Percentiles rank a stretch among this genome's conserved stretches.
Evolutionary conservation across 176 grass and related monocot genomes (phyloP).

Genomic region (Aegilops longissima): DNA sequence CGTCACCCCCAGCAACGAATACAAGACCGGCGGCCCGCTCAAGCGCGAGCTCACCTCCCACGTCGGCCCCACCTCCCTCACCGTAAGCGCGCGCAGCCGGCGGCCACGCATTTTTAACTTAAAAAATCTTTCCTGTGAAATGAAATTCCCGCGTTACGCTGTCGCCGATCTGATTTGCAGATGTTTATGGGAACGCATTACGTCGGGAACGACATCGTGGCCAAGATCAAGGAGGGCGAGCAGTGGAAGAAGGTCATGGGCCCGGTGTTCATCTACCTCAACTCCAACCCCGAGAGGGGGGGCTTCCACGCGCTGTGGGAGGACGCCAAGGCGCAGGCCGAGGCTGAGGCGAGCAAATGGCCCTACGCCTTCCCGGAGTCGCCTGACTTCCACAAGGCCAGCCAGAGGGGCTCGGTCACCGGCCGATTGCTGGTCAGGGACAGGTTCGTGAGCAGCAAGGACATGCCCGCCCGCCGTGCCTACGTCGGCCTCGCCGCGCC

Average conservation of each 20-base stretch:
- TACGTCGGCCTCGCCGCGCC: slow-evolving; percentile 66
- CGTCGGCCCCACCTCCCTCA: slow-evolving; percentile 65
- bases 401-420: slow-evolving; percentile 44
- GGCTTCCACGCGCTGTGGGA: slow-evolving; percentile 40
- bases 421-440: slow-evolving; percentile 53
- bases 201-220: slow-evolving; percentile 44
- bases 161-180: slow-evolving; percentile 13
- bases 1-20: slow-evolving; percentile 72
- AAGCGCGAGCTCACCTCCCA: slow-evolving; percentile 85
- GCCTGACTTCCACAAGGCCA: slow-evolving; percentile 50
- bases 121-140: too few relatives aligned
- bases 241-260: slow-evolving; percentile 82
- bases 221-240: slow-evolving; percentile 45
- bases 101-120: too few relatives aligned
- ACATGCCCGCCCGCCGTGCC: slow-evolving; percentile 31
- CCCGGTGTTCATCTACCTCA: slow-evolving; percentile 84
- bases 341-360: slow-evolving; percentile 52
- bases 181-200: slow-evolving; percentile 76
- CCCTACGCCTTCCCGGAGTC: slow-evolving; percentile 71
- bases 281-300: slow-evolving; percentile 30
- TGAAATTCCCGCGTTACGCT: background rate
- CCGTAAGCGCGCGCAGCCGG: slow-evolving; percentile 29
- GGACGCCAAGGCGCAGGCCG: slow-evolving; percentile 69
- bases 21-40: slow-evolving; percentile 64
- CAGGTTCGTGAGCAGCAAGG: slow-evolving; percentile 23